These are phyloP conservation scores for Verbena officinalis DNA, from an alignment of 257 asterid species.

Conservation along the genomic window DNA sequence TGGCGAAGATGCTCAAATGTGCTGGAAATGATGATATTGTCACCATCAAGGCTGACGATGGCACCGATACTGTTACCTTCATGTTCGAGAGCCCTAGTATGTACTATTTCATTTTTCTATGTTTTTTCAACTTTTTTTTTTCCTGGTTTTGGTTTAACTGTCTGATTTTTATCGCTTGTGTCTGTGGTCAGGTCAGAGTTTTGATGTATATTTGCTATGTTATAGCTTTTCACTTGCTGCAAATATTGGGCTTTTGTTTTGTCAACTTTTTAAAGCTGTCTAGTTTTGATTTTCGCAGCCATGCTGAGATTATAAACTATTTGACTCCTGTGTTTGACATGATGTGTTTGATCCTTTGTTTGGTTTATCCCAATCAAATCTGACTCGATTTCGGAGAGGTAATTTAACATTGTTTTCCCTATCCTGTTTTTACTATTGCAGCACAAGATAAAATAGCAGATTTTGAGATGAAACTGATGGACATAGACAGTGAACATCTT, in stretches of 20 bases:
- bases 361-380: too few species aligned
- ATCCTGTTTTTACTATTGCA: background rate
- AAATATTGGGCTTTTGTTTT: too few species aligned
- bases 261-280: too few species aligned
- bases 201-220: background rate
- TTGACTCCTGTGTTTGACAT: too few species aligned
- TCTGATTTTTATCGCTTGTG: too few species aligned
- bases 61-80: constrained; percentile 46
- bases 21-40: constrained; percentile 50
- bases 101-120: background rate
- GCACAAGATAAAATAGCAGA: constrained; percentile 49
- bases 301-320: too few species aligned
- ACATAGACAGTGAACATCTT: constrained; percentile 50
- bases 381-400: too few species aligned
- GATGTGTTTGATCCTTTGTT: too few species aligned
- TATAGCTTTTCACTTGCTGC: background rate
- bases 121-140: background rate
- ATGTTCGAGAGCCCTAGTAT: constrained; percentile 50
- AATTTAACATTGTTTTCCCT: background rate
- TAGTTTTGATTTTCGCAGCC: too few species aligned
- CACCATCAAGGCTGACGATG: constrained; percentile 49
- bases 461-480: constrained; percentile 51
- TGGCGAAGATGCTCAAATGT: constrained; percentile 44
- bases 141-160: background rate
- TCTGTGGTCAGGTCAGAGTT: too few species aligned